These are phyloP conservation scores for Ramularia collo-cygni DNA, from an alignment of 2,329 filamentous ascomycete genomes.

Conservation along the genomic window DNA sequence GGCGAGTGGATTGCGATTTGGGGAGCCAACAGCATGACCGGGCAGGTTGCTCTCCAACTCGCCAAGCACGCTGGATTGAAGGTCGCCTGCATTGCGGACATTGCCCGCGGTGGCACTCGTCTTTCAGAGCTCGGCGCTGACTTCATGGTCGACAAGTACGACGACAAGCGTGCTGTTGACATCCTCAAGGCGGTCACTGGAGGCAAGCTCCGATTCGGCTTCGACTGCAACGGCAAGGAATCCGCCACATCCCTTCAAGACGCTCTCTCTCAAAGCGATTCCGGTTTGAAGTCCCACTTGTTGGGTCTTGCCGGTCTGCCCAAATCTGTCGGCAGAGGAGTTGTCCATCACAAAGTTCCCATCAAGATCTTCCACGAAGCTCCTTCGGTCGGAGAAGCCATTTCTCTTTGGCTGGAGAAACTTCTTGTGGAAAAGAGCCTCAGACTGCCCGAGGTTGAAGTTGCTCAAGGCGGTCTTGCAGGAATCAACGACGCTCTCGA, in stretches of 20 bases:
- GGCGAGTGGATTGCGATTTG: constrained; percentile 70
- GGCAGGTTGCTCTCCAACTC: constrained; percentile 59
- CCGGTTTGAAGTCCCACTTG: constrained; percentile 44
- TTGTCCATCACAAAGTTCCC: constrained; percentile 58
- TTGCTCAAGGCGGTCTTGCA: constrained; percentile 55
- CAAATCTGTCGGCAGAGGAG: constrained; percentile 44
- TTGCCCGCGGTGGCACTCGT: constrained; percentile 56
- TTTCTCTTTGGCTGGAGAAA: constrained; percentile 61
- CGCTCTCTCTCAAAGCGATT: constrained; percentile 37
- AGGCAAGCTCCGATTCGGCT: constrained; percentile 55
- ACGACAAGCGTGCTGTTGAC: constrained; percentile 57
- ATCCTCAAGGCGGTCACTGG: constrained; percentile 56
- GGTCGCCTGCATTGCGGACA: constrained; percentile 61
- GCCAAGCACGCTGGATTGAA: constrained; percentile 59
- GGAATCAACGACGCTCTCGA: constrained; percentile 64
- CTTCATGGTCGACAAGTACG: constrained; percentile 61
- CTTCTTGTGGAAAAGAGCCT: constrained; percentile 52
- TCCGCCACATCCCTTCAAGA: constrained; percentile 53
- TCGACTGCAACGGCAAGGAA: constrained; percentile 62
- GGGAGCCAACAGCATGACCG: constrained; percentile 69
- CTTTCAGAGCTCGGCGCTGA: constrained; percentile 52
- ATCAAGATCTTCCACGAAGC: constrained; percentile 71
- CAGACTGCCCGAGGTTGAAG: constrained; percentile 58
- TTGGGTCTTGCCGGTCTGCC: constrained; percentile 63
- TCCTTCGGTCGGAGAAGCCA: constrained; percentile 53